A percentile compares a stretch with the other conserved stretches of the same genome.
These are phyloP conservation scores for Exophiala oligosperma DNA, from an alignment of 2,329 filamentous ascomycete genomes.

Conservation along the genomic window DNA sequence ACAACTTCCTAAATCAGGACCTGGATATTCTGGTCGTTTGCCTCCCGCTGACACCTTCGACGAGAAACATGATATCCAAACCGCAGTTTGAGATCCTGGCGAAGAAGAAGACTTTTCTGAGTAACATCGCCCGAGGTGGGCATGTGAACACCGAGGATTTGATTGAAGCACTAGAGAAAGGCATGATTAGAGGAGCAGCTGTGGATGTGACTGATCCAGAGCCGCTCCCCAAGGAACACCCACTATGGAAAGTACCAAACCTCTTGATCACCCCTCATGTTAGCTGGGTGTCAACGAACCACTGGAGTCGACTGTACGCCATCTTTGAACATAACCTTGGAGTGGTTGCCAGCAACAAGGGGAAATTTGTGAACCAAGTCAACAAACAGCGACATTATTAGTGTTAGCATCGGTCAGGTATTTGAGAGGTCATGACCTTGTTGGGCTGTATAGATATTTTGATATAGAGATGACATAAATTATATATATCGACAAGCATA, in stretches of 20 bases:
- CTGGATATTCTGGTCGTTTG: slow-evolving; percentile 57
- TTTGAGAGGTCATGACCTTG: no score
- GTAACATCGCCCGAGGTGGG: slow-evolving; percentile 32
- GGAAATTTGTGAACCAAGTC: slow-evolving; percentile 5
- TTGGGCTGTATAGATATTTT: no score
- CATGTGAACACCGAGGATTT: slow-evolving; percentile 44
- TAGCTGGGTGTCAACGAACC: slow-evolving; percentile 8
- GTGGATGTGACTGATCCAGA: slow-evolving; percentile 26
- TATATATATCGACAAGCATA: no score
- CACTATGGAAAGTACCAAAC: slow-evolving; percentile 22
- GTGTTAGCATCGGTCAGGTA: background rate
- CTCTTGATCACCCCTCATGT: slow-evolving; percentile 23
- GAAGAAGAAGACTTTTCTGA: slow-evolving; percentile 29
- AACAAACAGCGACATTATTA: slow-evolving; percentile 13
- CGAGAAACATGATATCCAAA: slow-evolving; percentile 39
- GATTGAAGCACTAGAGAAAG: slow-evolving; percentile 17
- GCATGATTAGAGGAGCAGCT: slow-evolving; percentile 21
- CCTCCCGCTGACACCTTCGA: slow-evolving; percentile 52
- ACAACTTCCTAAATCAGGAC: slow-evolving; percentile 52
- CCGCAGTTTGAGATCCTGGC: slow-evolving; percentile 51
- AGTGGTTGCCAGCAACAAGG: background rate
- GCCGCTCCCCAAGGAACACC: slow-evolving; percentile 17
- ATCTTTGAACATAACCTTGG: slow-evolving; percentile 17
- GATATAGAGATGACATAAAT: no score
- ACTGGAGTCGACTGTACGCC: slow-evolving; percentile 4